A percentile compares a stretch with the other conserved stretches of the same genome.
phyloP scores from a whole-genome alignment of 495 filamentous ascomycete genomes.

The Hyaloscypha hepaticicola region DNA sequence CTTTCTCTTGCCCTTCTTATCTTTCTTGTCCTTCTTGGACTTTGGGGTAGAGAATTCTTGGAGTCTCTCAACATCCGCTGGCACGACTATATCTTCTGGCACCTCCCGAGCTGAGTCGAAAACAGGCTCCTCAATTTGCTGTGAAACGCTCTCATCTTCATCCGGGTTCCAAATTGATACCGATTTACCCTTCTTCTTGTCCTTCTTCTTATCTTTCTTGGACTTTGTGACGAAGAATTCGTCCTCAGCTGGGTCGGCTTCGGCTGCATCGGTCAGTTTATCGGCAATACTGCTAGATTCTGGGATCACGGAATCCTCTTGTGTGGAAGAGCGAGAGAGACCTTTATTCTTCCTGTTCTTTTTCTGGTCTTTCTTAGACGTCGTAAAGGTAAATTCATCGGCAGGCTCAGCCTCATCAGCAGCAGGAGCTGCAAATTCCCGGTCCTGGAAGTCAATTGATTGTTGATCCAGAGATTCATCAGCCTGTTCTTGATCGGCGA shows the following conservation, averaged over 20 bases:
- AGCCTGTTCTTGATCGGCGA: not conserved
- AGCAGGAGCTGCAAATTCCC: not conserved
- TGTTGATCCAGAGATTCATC: not conserved
- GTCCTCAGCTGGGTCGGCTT: conserved; percentile 15
- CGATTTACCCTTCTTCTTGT: conserved; percentile 41
- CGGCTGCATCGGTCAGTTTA: conserved; percentile 6
- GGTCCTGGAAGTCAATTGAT: not conserved
- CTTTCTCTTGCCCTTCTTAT: not conserved
- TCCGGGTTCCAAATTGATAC: conserved; percentile 22
- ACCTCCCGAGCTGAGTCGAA: not conserved
- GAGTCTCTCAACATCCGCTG: not conserved
- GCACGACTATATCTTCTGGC: not conserved
- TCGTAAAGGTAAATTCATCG: conserved; percentile 20
- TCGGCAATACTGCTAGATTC: conserved; percentile 10
- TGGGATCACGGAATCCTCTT: conserved; percentile 14
- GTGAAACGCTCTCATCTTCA: not conserved
- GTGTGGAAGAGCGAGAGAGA: conserved; percentile 22
- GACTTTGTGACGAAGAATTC: conserved; percentile 16
- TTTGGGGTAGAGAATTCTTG: conserved; percentile 12
- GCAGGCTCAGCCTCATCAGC: conserved; percentile 6
- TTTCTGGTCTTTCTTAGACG: conserved; percentile 34
- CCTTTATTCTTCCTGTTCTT: conserved; percentile 36
- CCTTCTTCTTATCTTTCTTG: conserved; percentile 40
- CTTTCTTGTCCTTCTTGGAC: conserved; percentile 19
- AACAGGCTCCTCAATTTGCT: not conserved